Conservation (phyloP, 164 flowering plant genomes). For the Nymphaea colorata region DNA sequence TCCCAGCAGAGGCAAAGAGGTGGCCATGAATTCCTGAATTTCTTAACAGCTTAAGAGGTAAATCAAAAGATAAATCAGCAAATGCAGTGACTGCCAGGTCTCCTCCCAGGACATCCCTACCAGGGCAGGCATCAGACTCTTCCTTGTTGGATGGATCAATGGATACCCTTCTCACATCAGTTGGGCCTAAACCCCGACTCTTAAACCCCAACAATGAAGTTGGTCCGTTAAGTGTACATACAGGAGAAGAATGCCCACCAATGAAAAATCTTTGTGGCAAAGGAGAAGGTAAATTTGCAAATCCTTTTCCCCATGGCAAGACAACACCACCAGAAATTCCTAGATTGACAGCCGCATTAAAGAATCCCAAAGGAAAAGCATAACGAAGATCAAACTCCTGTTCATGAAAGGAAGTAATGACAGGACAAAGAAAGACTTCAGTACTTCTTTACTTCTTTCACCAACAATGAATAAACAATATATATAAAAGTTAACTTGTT, state of each 20-base stretch:
- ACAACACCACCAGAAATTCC: slow-evolving; percentile 68
- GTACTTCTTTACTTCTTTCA: too few species aligned
- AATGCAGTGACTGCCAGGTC: slow-evolving; percentile 80
- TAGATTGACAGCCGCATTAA: slow-evolving; percentile 62
- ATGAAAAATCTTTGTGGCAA: slow-evolving; percentile 74
- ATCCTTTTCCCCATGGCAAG: slow-evolving; percentile 80
- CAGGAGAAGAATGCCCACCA: slow-evolving; percentile 80
- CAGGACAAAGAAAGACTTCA: too few species aligned
- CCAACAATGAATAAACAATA: too few species aligned
- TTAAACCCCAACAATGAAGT: slow-evolving; percentile 65
- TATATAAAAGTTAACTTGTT: too few species aligned
- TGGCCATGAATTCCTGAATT: slow-evolving; percentile 87
- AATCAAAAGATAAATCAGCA: slow-evolving; percentile 86
- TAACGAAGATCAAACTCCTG: slow-evolving; percentile 88
- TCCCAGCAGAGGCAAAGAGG: slow-evolving; percentile 68
- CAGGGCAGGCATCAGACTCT: slow-evolving; percentile 22
- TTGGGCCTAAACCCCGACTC: slow-evolving; percentile 71
- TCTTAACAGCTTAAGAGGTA: slow-evolving; percentile 61
- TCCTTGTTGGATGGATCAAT: slow-evolving; percentile 24
- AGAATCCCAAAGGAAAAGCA: slow-evolving; percentile 81
- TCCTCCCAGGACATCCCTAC: slow-evolving; percentile 70
- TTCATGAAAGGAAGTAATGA: slow-evolving; percentile 4
- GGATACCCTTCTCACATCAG: slow-evolving; percentile 47
- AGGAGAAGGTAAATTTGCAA: slow-evolving; percentile 39
- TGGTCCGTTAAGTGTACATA: slow-evolving; percentile 71